These are phyloP conservation scores for Pythium aquatile DNA, from an alignment of 352 stramenopile genomes.

Conservation along the genomic window DNA sequence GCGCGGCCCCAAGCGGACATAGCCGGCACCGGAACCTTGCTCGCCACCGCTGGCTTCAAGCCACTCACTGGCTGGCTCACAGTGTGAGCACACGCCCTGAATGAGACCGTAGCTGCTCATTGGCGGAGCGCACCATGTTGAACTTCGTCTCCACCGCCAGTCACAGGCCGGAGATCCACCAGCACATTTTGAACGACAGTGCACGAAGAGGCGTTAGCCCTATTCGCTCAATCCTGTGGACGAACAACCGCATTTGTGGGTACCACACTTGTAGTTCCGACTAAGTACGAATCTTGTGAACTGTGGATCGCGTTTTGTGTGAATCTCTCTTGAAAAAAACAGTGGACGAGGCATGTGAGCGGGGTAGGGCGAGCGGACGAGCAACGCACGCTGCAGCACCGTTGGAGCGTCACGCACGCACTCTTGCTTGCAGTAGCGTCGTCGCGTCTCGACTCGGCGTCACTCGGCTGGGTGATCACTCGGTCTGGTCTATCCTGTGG, in stretches of 20 bases:
- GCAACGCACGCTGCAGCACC: neutral
- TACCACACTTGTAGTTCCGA: conserved; percentile 26
- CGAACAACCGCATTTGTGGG: conserved; percentile 16
- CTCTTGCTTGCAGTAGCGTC: conserved; percentile 11
- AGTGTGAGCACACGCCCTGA: neutral
- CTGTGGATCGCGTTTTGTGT: neutral
- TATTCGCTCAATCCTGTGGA: conserved; percentile 27
- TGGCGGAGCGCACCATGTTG: conserved; percentile 23
- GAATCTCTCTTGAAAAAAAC: neutral
- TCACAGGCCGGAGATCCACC: conserved; percentile 14
- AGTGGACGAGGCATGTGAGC: conserved; percentile 27
- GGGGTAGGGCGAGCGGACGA: conserved; percentile 30
- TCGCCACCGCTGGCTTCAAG: neutral
- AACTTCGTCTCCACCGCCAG: conserved; percentile 26
- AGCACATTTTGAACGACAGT: conserved; percentile 6
- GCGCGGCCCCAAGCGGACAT: conserved; percentile 26
- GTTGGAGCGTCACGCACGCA: conserved; percentile 12
- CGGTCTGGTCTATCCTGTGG: neutral
- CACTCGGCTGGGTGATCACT: conserved; percentile 1
- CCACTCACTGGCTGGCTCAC: conserved; percentile 1
- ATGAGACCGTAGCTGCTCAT: conserved; percentile 19
- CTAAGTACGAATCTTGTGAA: conserved; percentile 22
- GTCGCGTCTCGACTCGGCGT: conserved; percentile 22
- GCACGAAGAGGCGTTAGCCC: conserved; percentile 8
- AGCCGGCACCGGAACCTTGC: conserved; percentile 25